These are phyloP conservation scores for Oxytropis ochrocephala DNA, from an alignment of 306 rosid genomes.

Conservation along the genomic window DNA sequence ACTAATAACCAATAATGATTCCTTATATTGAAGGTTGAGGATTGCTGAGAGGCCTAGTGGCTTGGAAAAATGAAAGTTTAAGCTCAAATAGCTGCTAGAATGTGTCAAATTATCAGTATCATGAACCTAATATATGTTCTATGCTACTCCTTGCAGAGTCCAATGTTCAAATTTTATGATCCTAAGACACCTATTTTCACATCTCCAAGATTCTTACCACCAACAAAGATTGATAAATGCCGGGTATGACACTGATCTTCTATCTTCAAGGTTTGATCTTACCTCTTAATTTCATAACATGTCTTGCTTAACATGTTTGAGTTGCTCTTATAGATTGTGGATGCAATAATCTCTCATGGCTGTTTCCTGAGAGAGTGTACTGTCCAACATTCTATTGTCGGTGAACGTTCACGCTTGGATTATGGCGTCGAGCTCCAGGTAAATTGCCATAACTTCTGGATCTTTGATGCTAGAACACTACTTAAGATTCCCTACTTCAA, in stretches of 20 bases:
- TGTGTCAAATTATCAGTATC: not conserved
- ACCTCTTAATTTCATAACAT: not conserved
- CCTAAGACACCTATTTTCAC: conserved; percentile 85
- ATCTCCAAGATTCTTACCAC: conserved; percentile 90
- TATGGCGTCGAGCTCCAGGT: conserved; percentile 80
- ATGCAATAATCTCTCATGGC: conserved; percentile 91
- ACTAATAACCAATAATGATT: too few relatives aligned
- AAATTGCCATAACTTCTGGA: conserved; percentile 11
- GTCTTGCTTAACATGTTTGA: conserved; percentile 20
- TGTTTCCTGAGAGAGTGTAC: conserved; percentile 76
- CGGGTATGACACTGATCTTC: conserved; percentile 42
- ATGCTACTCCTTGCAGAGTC: conserved; percentile 41
- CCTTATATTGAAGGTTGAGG: too few relatives aligned
- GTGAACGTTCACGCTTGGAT: conserved; percentile 83
- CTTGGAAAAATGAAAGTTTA: too few relatives aligned
- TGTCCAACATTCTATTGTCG: conserved; percentile 64
- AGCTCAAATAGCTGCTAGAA: not conserved
- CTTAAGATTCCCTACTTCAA: not conserved
- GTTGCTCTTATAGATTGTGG: conserved; percentile 49
- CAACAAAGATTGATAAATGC: conserved; percentile 83
- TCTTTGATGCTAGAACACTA: not conserved
- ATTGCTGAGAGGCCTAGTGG: too few relatives aligned
- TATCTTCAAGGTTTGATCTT: not conserved
- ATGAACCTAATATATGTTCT: conserved; percentile 13
- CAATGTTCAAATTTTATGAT: conserved; percentile 75